Percentiles rank a stretch among this genome's conserved stretches.
Conservation (phyloP, 1,284 basidiomycete genomes). For the Sporisorium iseilematis-ciliati region DNA sequence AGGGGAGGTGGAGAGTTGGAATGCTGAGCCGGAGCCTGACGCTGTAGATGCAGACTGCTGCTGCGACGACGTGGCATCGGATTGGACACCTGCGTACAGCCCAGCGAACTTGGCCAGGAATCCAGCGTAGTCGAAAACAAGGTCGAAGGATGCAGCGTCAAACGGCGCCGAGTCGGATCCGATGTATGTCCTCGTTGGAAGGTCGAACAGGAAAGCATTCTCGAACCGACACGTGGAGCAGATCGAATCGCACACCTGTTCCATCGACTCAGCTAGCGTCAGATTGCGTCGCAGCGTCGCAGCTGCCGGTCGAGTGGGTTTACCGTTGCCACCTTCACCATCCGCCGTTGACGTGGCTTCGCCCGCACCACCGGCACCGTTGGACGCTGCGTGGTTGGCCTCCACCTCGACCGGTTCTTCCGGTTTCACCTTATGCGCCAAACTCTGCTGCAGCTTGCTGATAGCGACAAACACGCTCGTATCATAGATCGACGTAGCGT, state of each 20-base stretch:
- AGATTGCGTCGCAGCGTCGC: slow-evolving; percentile 23
- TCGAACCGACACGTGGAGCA: slow-evolving; percentile 83
- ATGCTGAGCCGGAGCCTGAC: slow-evolving; percentile 4
- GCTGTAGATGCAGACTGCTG: slow-evolving; percentile 3
- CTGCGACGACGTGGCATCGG: slow-evolving; percentile 4
- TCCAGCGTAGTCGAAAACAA: slow-evolving; percentile 90
- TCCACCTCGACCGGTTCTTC: slow-evolving; percentile 80
- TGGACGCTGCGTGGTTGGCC: neutral
- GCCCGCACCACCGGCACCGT: slow-evolving; percentile 3
- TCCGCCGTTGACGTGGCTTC: slow-evolving; percentile 6
- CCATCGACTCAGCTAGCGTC: slow-evolving; percentile 52
- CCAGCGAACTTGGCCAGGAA: slow-evolving; percentile 87
- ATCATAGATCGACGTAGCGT: slow-evolving; percentile 90
- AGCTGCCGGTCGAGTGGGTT: slow-evolving; percentile 29
- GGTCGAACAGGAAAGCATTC: slow-evolving; percentile 93
- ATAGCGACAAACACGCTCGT: slow-evolving; percentile 88
- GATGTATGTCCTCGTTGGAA: slow-evolving; percentile 84
- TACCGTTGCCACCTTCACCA: slow-evolving; percentile 5
- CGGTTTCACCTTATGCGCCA: slow-evolving; percentile 77
- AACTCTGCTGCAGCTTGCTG: slow-evolving; percentile 74
- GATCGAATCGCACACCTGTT: slow-evolving; percentile 54
- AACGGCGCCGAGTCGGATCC: slow-evolving; percentile 93
- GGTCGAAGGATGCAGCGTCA: slow-evolving; percentile 85
- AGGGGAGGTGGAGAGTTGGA: slow-evolving; percentile 39
- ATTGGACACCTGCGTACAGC: slow-evolving; percentile 75